These are phyloP conservation scores for Naumovozyma castellii DNA, from an alignment of 805 yeast genomes.

Conservation along the genomic window DNA sequence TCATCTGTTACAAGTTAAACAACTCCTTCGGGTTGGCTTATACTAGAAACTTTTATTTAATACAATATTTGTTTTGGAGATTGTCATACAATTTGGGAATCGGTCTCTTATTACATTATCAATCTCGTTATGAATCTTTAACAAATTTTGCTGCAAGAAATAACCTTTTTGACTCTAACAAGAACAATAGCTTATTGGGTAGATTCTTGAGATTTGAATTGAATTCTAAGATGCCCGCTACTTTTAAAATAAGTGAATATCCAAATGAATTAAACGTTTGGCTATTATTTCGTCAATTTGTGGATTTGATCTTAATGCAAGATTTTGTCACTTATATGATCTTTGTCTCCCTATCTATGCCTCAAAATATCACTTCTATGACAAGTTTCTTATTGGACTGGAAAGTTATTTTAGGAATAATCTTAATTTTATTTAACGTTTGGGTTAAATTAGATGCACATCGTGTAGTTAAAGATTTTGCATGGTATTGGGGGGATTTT, in stretches of 20 bases:
- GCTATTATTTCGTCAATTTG: constrained; percentile 69
- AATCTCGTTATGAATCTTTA: constrained; percentile 48
- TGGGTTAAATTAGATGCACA: constrained; percentile 88
- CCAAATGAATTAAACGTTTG: constrained; percentile 79
- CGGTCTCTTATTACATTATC: constrained; percentile 56
- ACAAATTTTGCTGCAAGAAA: constrained; percentile 42
- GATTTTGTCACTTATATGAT: constrained; percentile 71
- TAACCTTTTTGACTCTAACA: constrained; percentile 35
- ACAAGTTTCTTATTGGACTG: constrained; percentile 11
- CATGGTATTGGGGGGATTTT: constrained; percentile 95
- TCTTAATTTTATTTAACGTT: constrained; percentile 58
- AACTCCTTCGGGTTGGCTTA: constrained; percentile 11
- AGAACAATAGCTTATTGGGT: constrained; percentile 29
- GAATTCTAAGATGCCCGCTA: constrained; percentile 35
- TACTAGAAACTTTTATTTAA: constrained; percentile 36
- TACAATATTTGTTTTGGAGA: constrained; percentile 65
- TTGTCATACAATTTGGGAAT: constrained; percentile 70
- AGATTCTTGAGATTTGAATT: constrained; percentile 38
- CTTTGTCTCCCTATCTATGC: constrained; percentile 42
- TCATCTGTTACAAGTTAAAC: constrained; percentile 25
- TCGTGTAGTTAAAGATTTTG: constrained; percentile 78
- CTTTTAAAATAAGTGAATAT: constrained; percentile 27
- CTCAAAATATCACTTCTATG: constrained; percentile 31
- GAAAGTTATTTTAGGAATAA: constrained; percentile 50
- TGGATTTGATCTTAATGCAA: constrained; percentile 75